These are phyloP conservation scores for Globisporangium barbulae DNA, from an alignment of 352 stramenopile genomes.

Conservation along the genomic window DNA sequence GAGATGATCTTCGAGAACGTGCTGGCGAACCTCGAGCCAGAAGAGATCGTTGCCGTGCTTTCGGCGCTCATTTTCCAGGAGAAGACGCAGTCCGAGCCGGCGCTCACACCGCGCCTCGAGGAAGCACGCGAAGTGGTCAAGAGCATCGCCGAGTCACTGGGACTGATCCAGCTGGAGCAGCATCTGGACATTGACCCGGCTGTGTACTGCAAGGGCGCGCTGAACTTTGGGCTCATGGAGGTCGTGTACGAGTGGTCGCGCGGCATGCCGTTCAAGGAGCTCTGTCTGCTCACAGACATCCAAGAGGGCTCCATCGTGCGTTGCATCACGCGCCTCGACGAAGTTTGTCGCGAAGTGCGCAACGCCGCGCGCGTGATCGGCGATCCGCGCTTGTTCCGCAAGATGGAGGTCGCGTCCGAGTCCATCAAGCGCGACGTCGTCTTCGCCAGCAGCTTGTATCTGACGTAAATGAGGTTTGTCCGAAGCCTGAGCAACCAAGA, in stretches of 20 bases:
- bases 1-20: slow-evolving; percentile 99
- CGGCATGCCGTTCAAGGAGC: slow-evolving; percentile 95
- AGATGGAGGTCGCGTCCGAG: slow-evolving; percentile 97
- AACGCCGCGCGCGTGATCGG: slow-evolving; percentile 94
- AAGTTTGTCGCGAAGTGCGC: slow-evolving; percentile 96
- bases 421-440: slow-evolving; percentile 98
- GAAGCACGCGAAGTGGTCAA: slow-evolving; percentile 87
- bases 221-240: slow-evolving; percentile 96
- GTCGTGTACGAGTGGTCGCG: slow-evolving; percentile 98
- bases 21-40: slow-evolving; percentile 93
- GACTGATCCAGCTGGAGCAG: slow-evolving; percentile 79
- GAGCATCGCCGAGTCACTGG: slow-evolving; percentile 74
- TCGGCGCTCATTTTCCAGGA: slow-evolving; percentile 97
- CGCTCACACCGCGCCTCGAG: slow-evolving; percentile 67
- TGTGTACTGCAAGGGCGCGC: slow-evolving; percentile 87
- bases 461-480: slow-evolving; percentile 41
- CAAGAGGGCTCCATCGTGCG: slow-evolving; percentile 98
- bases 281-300: slow-evolving; percentile 94
- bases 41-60: slow-evolving; percentile 96
- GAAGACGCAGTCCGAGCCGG: slow-evolving; percentile 81
- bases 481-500: not conserved
- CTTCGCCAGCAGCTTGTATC: slow-evolving; percentile 96
- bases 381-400: slow-evolving; percentile 95
- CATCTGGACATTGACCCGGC: slow-evolving; percentile 88
- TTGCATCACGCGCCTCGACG: slow-evolving; percentile 96